Evolutionary conservation across 805 yeast genomes (phyloP).

Genomic region (Schwanniomyces yamadae): DNA sequence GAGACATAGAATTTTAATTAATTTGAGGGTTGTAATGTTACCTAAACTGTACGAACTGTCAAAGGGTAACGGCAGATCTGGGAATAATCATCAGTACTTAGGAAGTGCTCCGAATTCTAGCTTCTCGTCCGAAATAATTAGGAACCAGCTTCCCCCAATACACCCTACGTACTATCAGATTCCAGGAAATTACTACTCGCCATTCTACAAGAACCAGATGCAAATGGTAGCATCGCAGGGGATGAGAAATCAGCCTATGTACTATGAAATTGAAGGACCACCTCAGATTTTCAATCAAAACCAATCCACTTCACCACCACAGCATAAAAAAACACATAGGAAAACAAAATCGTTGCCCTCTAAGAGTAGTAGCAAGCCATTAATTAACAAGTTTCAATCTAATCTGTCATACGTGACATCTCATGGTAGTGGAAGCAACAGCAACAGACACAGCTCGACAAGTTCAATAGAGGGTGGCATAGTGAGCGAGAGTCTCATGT

Average conservation of each 20-base stretch:
- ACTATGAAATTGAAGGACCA: neutral
- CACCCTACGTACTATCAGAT: too few relatives aligned
- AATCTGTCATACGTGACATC: constrained; percentile 1
- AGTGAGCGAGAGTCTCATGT: neutral
- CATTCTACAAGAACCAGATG: neutral
- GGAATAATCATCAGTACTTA: too few relatives aligned
- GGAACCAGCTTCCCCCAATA: too few relatives aligned
- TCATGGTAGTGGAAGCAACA: neutral
- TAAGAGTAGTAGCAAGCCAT: neutral
- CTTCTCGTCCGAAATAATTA: too few relatives aligned
- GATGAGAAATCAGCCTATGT: neutral
- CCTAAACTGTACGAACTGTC: too few relatives aligned
- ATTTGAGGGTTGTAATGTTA: too few relatives aligned
- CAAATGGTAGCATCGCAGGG: neutral
- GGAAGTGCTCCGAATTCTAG: too few relatives aligned
- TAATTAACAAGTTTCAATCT: constrained; percentile 6
- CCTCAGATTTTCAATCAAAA: neutral
- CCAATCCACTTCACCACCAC: neutral
- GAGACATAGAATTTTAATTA: too few relatives aligned
- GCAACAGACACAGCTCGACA: neutral
- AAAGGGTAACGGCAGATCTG: too few relatives aligned
- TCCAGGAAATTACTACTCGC: too few relatives aligned
- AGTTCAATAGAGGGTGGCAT: neutral
- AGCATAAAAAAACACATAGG: neutral
- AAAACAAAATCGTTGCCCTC: constrained; percentile 5